phyloP scores from a whole-genome alignment of 768 basidiomycete species.

The Kwoniella newhampshirensis region DNA sequence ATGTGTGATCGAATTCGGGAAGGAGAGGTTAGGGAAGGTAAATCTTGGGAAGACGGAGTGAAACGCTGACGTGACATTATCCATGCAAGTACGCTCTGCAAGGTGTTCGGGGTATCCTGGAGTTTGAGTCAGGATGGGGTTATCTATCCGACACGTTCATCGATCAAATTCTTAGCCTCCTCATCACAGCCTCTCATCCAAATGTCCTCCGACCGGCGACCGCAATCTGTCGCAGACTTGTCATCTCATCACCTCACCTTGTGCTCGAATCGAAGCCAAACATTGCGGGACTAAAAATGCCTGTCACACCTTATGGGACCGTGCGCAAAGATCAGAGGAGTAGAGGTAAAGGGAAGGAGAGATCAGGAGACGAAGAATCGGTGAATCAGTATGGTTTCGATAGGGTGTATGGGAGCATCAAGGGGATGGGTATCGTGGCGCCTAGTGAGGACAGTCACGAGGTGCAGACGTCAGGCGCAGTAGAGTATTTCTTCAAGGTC shows the following conservation, averaged over 20 bases:
- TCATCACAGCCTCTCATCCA: conserved; percentile 30
- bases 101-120: conserved; percentile 41
- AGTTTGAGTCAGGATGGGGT: conserved; percentile 43
- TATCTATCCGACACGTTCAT: conserved; percentile 31
- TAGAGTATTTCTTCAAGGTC: conserved; percentile 28
- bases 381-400: conserved; percentile 36
- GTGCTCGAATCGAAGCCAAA: neutral
- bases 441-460: conserved; percentile 4
- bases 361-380: conserved; percentile 1
- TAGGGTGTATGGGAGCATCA: conserved; percentile 28
- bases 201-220: conserved; percentile 49
- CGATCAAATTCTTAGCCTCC: conserved; percentile 27
- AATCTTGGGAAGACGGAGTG: too few relatives aligned
- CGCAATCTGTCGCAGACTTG: conserved; percentile 40
- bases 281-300: conserved; percentile 16
- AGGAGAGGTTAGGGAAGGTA: too few relatives aligned
- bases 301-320: conserved; percentile 19
- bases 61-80: neutral
- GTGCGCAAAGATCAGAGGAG: conserved; percentile 21
- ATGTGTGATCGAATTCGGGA: too few relatives aligned
- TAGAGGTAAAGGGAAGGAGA: conserved; percentile 22
- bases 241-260: conserved; percentile 36
- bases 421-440: conserved; percentile 9
- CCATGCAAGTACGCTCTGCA: conserved; percentile 44
- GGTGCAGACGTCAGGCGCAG: conserved; percentile 3